Conservation (phyloP, 371 early-diverging fungal genomes). For the Mortierella polycephala region DNA sequence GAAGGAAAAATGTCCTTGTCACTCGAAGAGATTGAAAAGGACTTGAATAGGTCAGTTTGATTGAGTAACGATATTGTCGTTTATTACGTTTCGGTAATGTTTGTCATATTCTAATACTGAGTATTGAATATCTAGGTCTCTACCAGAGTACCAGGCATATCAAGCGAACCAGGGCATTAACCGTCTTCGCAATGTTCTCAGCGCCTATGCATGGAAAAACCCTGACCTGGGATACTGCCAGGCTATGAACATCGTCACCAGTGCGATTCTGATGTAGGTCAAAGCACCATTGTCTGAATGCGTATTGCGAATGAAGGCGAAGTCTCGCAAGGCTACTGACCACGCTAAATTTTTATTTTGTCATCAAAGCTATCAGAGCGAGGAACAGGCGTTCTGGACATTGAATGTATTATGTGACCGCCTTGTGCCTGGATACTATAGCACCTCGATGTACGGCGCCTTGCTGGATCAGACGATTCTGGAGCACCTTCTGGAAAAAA, state of each 20-base stretch:
- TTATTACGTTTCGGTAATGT: not conserved
- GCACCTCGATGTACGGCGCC: slow-evolving; percentile 97
- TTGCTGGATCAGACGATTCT: slow-evolving; percentile 95
- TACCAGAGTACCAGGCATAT: slow-evolving; percentile 95
- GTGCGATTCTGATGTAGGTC: slow-evolving; percentile 86
- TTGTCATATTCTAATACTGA: not conserved
- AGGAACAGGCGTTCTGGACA: slow-evolving; percentile 97
- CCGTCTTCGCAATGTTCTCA: slow-evolving; percentile 88
- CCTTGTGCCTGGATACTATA: slow-evolving; percentile 94
- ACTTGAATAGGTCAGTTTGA: slow-evolving; percentile 79
- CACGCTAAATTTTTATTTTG: not conserved
- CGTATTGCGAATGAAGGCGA: no score
- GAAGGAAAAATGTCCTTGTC: slow-evolving; percentile 74
- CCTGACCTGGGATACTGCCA: slow-evolving; percentile 98
- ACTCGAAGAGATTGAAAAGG: slow-evolving; percentile 97
- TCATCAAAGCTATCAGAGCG: slow-evolving; percentile 77
- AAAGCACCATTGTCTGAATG: no score
- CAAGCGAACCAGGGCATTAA: slow-evolving; percentile 93
- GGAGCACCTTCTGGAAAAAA: slow-evolving; percentile 84
- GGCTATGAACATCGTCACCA: slow-evolving; percentile 98
- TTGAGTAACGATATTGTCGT: not conserved
- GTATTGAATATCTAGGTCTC: slow-evolving; percentile 57
- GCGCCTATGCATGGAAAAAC: slow-evolving; percentile 86
- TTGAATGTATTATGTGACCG: slow-evolving; percentile 89
- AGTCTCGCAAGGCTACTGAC: no score